Base-by-base conservation (phyloP, 106 monocot genomes). In the Dendrobium huoshanense region DNA sequence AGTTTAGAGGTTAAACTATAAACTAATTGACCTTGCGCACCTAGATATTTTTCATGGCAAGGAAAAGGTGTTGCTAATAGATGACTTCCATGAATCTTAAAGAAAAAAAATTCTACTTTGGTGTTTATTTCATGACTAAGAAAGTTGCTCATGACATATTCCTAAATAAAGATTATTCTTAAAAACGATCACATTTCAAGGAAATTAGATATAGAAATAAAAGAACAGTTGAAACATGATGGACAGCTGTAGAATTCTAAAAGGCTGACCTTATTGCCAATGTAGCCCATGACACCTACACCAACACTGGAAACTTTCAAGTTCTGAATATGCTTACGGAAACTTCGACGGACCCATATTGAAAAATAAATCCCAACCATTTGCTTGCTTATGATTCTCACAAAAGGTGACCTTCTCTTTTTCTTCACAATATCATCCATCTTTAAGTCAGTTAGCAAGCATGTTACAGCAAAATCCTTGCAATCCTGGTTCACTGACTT, bases 311-410 rank as follows among this genome's bases (percentile, higher is more conserved):
- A 93, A 47, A 90, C 86, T 55, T 86, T 93, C 82, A 93, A 75
- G 82, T 93, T 93, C 74, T 88, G 86, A 76, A 93, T 81, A 75
- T 93, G 90, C 75, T 83, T 90, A 58, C 88, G 58, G 41, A 90
- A 59, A 79, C 90, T 93, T 83, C 85, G 76, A 20, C 86, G 82
- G 4, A 93, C 92, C 92, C 90, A 93, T 37, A 93, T 88, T 24
- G 92, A 87, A 72, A 93, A 81, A 85, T 77, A 90, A 67, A 93
- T 78, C 19, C 92, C 92, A 77, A 93, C 90, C 92, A 93, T 93
- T 85, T 93, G 92, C 81, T 93, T 93, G 75, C 92, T 93, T 87
- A 90, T 84, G 45, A 93, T 93, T 65, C 90, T 82, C 59, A 90
- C 86, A 83, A 90, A 93, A 81, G 77, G 51, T 29, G 88, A 81